Base-by-base conservation (phyloP, 1,284 basidiomycete genomes). In the Leccinum angustisporum region DNA sequence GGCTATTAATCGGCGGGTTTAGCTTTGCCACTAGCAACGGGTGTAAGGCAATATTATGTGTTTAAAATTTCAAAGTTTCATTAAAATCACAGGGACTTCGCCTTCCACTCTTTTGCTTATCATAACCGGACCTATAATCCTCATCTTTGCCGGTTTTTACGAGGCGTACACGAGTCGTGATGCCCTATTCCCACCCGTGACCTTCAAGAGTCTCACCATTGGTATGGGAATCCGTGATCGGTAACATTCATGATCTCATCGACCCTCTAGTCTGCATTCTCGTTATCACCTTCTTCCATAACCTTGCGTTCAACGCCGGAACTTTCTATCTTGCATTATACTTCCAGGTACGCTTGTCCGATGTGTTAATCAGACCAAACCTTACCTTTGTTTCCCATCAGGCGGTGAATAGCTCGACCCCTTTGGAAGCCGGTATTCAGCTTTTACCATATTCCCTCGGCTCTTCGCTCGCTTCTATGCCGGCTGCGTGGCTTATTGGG, bases 251-350 rank as follows among this genome's bases (percentile, higher is more conserved):
- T 62, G 58, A 58, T 60, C 63, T 69, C 53, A 70, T 59, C 18
- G 61, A 73, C 57, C 30, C 63, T 54, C 56, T 56, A 92, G 90
- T 85, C 65, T 80, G 82, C 60, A 80, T 91, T 58, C 81, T 92
- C 43, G 61, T 84, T 21, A 80, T 91, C 63, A 85, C 84, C 31
- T 91, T 92, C 76, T 79, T 92, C 62, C 91, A 93, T 72, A 91
- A 90, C 70, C 82, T 92, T 66, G 85, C 85, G 18, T 93, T 92
- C 76, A 92, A 84, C 65, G 83, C 90, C 38, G 91, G 90, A 51
- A 93, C 91, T 6, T 93, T 89, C 75, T 93, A 91, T 76, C 82
- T 93, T 52, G 88, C 90, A 0, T 75, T 92, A 31, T 92, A 86
- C 72, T 92, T 84, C 73, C 90, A 93, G 82, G 91, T 90, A 63